These are phyloP conservation scores for Hibiscus mutabilis DNA, from an alignment of 345 rosid species.

Conservation along the genomic window DNA sequence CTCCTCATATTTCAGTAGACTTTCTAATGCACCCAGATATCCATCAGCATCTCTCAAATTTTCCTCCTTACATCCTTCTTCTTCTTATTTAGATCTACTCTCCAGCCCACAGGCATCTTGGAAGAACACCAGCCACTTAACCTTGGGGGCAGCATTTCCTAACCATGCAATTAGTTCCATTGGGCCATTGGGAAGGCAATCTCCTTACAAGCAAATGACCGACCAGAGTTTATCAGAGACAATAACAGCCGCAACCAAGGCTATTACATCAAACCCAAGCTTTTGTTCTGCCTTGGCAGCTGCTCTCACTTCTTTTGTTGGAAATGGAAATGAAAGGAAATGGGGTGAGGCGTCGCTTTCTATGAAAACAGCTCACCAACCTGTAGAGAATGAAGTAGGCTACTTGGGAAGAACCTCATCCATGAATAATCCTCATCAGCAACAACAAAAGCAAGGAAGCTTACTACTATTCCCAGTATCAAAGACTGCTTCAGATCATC, in stretches of 20 bases:
- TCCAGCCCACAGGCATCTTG: constrained; percentile 8
- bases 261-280: constrained; percentile 27
- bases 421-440: constrained; percentile 4
- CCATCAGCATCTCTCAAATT: constrained; percentile 37
- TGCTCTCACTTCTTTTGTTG: constrained; percentile 26
- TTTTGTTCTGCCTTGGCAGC: constrained; percentile 33
- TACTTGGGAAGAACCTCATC: background rate
- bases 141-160: constrained; percentile 7
- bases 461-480: constrained; percentile 19
- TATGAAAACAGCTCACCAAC: background rate
- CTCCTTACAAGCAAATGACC: constrained; percentile 15
- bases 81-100: constrained; percentile 15
- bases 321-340: constrained; percentile 15
- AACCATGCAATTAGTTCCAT: constrained; percentile 15
- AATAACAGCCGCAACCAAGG: constrained; percentile 28
- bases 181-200: background rate
- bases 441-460: constrained; percentile 14
- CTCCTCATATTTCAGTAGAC: constrained; percentile 8
- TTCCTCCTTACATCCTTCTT: constrained; percentile 13
- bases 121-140: constrained; percentile 1
- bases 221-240: constrained; percentile 19
- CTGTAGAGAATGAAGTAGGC: background rate
- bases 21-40: constrained; percentile 17
- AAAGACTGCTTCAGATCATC: constrained; percentile 19
- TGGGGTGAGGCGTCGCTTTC: background rate